Evolutionary conservation across 1,284 basidiomycete species (phyloP), one percentile per base, ranked within the genome.

Genomic region (Xerocomus nothofagi): DNA sequence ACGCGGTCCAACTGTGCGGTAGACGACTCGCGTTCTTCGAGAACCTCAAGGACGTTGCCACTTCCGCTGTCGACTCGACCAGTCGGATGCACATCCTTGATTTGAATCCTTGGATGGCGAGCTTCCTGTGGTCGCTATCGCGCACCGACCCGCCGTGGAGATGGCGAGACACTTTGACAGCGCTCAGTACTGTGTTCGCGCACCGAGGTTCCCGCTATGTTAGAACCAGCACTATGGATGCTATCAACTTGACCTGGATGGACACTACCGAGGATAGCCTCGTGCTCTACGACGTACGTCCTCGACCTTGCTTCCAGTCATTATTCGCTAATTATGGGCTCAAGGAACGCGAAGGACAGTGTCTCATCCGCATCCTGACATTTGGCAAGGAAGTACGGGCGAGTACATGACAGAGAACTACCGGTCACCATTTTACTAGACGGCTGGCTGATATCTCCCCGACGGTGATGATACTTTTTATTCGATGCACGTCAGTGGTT

Each of bases 271-370:
- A 67, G 47, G 65, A 67, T 27, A 57, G 61, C 32, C 54, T 71
- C n/a, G 54, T 67, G 36, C 41, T 67, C 7, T 67, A 70, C 43
- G 56, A 67, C 26, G 65, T 67, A 53, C 9, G 65, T 60, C 26
- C 23, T 32, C 17, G 0, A n/a, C 10, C 36, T 36, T 31, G 14
- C 32, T 33, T 32, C 24, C 14, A 1, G 37, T 21, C 10, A 9
- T 33, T 3, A 3, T 8, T 44, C 21, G 21, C 46, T 65, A 10
- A 66, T 12, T 14, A 23, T 31, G 27, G 1, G 2, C 20, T 30
- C 32, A 51, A 71, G 65, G 65, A 71, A 44, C 62, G 55, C 32
- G 65, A 66, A 48, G 68, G 66, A 23, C 59, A 67, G 52, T 70
- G 67, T 50, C 37, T 53, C 3, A 67, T 67, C 20, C 67, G 63